Conservation (phyloP, 2,329 filamentous ascomycete genomes). For the Penicillium sp. region DNA sequence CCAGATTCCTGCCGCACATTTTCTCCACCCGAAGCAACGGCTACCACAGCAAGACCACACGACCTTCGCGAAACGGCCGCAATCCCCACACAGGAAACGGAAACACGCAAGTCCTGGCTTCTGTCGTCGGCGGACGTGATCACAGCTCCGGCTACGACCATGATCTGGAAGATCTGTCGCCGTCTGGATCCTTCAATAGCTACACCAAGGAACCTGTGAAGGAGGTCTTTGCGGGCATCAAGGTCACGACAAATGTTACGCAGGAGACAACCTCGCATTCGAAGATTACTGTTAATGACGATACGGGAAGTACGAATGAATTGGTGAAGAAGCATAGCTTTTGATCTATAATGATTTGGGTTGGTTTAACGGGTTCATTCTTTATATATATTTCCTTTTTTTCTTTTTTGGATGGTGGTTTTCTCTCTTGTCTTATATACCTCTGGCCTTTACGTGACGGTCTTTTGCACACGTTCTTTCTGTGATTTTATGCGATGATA, state of each 20-base stretch:
- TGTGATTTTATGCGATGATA: conserved; percentile 1
- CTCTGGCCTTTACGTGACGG: neutral
- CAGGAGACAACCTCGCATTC: conserved; percentile 21
- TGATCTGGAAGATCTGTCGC: conserved; percentile 19
- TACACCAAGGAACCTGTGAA: conserved; percentile 7
- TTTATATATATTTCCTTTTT: neutral
- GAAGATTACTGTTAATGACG: conserved; percentile 12
- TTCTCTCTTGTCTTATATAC: neutral
- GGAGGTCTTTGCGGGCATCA: conserved; percentile 22
- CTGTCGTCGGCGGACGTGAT: conserved; percentile 19
- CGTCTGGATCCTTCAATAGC: conserved; percentile 5
- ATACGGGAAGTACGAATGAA: conserved; percentile 26
- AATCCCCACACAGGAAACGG: conserved; percentile 16
- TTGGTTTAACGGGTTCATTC: neutral
- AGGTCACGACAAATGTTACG: conserved; percentile 31
- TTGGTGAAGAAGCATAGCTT: conserved; percentile 23
- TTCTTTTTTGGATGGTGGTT: neutral
- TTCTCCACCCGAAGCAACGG: conserved; percentile 30
- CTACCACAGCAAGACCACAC: conserved; percentile 24
- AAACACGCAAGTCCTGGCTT: conserved; percentile 24
- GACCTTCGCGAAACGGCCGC: conserved; percentile 17
- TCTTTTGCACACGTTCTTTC: neutral
- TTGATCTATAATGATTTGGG: conserved; percentile 4
- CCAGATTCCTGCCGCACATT: conserved; percentile 28
- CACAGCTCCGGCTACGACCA: conserved; percentile 15